Evolutionary conservation across 2,329 filamentous ascomycete species (phyloP), one percentile per base, ranked within the genome.

Genomic region (Zymoseptoria passerinii): DNA sequence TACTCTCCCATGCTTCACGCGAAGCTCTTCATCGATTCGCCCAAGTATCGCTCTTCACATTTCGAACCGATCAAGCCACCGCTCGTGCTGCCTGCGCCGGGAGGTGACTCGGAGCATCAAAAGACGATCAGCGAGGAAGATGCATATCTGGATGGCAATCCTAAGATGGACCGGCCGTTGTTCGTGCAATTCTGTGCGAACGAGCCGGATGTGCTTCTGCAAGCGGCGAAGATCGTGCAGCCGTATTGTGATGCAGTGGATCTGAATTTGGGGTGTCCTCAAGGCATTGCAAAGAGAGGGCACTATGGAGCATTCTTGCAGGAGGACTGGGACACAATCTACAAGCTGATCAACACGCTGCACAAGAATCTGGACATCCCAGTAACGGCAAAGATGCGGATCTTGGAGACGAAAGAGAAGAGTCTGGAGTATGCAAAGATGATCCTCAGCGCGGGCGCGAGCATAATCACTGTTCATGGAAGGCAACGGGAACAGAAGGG

Each of bases 1-100:
- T 99, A 99, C 72, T 90, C 91, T 0, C 94, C 94, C 53, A 99
- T 99, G 94, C 83, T 96, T 62, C 94, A 99, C 73, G 91, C 94
- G 2, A 88, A 92, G 57, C 81, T 97, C 64, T 99, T 95, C 72
- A 80, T 81, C 50, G 88, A 95, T 62, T 85, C 83, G 9, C 77
- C 83, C 19, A 86, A 86, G 62, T 95, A 95, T 74, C 86, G 92
- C 65, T 81, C 84, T 55, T 78, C 85, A 8, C 86, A 94, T 72
- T 96, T 97, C 74, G 88, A 96, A 67, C 84, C 90, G 1, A 80
- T 76, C 54, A 71, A 76, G 63, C 60, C 64, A 35, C 66, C 68
- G 2, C 56, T 64, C 28, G 58, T 61, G 18, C 61, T 67, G 23
- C 57, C 64, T 8, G 56, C 58, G 13, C 65, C 66, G 2, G 50